Base-by-base conservation (phyloP, 192 early-diverging fungal species). In the Coemansia sp. region DNA sequence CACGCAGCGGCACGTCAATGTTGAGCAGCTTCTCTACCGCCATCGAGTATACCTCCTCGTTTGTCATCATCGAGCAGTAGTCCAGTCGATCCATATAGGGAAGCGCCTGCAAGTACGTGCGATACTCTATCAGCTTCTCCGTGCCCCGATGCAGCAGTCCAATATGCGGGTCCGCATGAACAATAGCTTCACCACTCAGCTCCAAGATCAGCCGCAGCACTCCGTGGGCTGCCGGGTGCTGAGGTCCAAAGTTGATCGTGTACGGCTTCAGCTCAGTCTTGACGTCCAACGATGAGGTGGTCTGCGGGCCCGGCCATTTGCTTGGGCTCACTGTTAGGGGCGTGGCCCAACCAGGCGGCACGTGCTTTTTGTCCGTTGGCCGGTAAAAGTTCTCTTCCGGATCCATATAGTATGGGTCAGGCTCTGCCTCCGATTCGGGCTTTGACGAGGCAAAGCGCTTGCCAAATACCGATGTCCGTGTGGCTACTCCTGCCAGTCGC, bases 41-140 rank as follows among this genome's bases (percentile, higher is more conserved):
- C 34, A 98, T 82, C 40, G 94, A 96, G 76, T 97, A 98, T 10
- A 88, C 88, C 81, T 96, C 90, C 80, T 98, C 96, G 81, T 98
- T 98, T 56, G 87, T 88, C 96, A 98, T 98, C 94, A 98, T 98
- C 37, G 96, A 98, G 47, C 93, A 88, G 71, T 98, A 98, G 75
- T 96, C 93, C 62, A 94, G 82, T 49, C 94, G 94, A 76, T 96
- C 96, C 81, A 98, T 96, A 81, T 98, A 98, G 32, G 96, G 96
- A 32, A 98, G 82, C 44, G 94, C 93, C 76, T 98, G 96, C 34
- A 94, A 80, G 66, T 98, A 98, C 6, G 90, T 97, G 82, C 96
- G 96, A 85, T 96, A 96, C 82, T 98, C 96, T 67, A 98, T 98
- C 65, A 98, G 76, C 81, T 98, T 98, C 71, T 98, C 96, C 5